Base-by-base conservation (phyloP, 805 yeast genomes). In the Candida argentea region DNA sequence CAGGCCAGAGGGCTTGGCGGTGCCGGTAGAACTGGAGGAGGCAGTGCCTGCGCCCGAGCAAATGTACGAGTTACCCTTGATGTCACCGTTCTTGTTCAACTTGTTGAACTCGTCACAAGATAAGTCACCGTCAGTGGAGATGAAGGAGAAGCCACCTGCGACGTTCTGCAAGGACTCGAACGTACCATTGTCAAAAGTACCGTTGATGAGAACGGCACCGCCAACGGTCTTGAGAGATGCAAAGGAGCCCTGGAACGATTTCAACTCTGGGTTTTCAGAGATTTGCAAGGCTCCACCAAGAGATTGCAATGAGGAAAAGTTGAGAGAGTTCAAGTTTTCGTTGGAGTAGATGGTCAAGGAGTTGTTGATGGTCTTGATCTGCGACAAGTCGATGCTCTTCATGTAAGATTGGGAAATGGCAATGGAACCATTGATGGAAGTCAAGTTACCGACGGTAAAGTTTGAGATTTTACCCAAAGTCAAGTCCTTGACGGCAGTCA, bases 271-370 rank as follows among this genome's bases (percentile, higher is more conserved):
- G 80, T 91, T 91, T 76, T 86, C 84, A 39, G 82, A 74, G 52
- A 91, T 65, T 47, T 72, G 77, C 58, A 91, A 82, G 60, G 95
- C 98, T 73, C 98, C 97, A 56, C 89, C 93, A 48, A 91, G 65
- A 27, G 70, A 40, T 37, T 76, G 66, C 60, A 91, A 73, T 52
- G 68, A 56, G 29, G 81, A 65, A 69, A 85, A 79, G 41, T 77
- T 74, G 35, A 82, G 42, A 44, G 64, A 68, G 46, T 72, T 70
- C 57, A 91, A 73, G 31, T 80, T 70, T 37, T 71, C 68, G 72
- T 91, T 91, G 43, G 77, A 65, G 54, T 63, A 63, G 48, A 91
- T 61, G 40, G 87, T 61, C 47, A 91, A 71, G 42, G 94, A 75
- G 48, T 80, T 84, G 55, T 95, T 95, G 48, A 89, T 68, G 20